Evolutionary conservation across 1,284 basidiomycete species (phyloP).

Genomic region (Puccinia polysora): DNA sequence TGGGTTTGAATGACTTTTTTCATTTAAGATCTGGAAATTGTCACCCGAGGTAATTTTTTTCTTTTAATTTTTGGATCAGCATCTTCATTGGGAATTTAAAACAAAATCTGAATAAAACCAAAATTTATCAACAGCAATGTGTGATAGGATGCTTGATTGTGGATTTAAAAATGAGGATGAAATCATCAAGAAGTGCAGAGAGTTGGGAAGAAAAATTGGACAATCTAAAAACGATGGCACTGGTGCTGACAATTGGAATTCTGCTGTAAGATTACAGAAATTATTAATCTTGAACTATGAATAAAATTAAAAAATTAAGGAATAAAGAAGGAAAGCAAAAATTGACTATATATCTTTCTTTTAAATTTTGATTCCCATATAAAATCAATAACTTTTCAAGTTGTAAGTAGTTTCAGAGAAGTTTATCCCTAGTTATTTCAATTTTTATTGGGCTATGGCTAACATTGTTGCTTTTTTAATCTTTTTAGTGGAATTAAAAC

Average conservation of each 20-base stretch:
- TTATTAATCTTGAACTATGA: too few species aligned
- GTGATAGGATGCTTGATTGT: constrained; percentile 19
- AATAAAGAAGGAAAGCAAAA: too few species aligned
- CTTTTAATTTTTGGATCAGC: too few species aligned
- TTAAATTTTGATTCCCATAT: too few species aligned
- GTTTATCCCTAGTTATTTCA: too few species aligned
- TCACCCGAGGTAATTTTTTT: constrained; percentile 5
- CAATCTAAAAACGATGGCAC: constrained; percentile 5
- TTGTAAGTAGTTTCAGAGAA: too few species aligned
- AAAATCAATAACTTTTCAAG: too few species aligned
- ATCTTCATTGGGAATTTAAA: background rate
- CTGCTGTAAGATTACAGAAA: constrained; percentile 20
- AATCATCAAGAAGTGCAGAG: constrained; percentile 1
- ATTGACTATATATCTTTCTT: too few species aligned
- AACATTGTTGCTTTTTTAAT: too few species aligned
- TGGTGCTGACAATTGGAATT: constrained; percentile 36
- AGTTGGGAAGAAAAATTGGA: background rate
- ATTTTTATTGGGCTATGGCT: too few species aligned
- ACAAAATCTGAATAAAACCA: background rate
- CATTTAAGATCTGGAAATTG: constrained; percentile 11
- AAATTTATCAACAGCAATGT: constrained; percentile 8
- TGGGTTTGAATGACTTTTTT: background rate
- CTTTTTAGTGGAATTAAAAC: too few species aligned
- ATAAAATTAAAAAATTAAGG: too few species aligned
- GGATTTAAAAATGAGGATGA: background rate